Conservation (phyloP, 805 yeast genomes). For the Lipomyces yamanashiensis region DNA sequence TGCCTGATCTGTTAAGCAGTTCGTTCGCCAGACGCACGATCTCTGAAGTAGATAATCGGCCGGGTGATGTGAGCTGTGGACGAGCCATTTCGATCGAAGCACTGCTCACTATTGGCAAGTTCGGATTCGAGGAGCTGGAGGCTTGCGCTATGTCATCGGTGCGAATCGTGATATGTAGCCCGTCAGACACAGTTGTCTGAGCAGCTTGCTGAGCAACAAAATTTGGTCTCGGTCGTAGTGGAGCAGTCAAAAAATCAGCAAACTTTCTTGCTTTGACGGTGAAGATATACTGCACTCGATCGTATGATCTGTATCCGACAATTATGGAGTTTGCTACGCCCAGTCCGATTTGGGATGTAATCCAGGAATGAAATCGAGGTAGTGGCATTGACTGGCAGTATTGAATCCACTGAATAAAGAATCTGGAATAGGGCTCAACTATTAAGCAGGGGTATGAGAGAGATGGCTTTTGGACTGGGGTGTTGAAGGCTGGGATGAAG, state of each 20-base stretch:
- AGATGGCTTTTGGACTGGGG: neutral
- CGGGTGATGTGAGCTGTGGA: neutral
- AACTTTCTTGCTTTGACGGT: constrained; percentile 4
- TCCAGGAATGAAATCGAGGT: constrained; percentile 30
- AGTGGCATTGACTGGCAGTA: constrained; percentile 24
- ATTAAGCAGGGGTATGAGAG: neutral
- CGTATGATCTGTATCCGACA: constrained; percentile 32
- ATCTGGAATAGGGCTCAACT: neutral
- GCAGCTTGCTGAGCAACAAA: neutral
- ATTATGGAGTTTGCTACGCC: constrained; percentile 33
- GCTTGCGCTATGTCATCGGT: too few relatives aligned
- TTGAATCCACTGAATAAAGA: constrained; percentile 10
- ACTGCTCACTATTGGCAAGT: neutral
- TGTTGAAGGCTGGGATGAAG: neutral
- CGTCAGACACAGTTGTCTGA: neutral
- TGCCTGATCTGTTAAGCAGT: constrained; percentile 14
- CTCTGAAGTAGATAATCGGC: neutral
- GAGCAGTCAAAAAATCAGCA: neutral
- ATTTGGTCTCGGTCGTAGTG: neutral
- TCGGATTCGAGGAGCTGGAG: too few relatives aligned
- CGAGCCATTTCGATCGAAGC: neutral
- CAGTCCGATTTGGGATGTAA: constrained; percentile 33
- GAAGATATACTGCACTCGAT: constrained; percentile 24
- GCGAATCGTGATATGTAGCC: too few relatives aligned
- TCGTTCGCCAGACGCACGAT: constrained; percentile 1